Percentiles rank a stretch among this genome's conserved stretches.
These are phyloP conservation scores for Dictyostelium purpureum DNA, from an alignment of 78 protist species.

Conservation along the genomic window DNA sequence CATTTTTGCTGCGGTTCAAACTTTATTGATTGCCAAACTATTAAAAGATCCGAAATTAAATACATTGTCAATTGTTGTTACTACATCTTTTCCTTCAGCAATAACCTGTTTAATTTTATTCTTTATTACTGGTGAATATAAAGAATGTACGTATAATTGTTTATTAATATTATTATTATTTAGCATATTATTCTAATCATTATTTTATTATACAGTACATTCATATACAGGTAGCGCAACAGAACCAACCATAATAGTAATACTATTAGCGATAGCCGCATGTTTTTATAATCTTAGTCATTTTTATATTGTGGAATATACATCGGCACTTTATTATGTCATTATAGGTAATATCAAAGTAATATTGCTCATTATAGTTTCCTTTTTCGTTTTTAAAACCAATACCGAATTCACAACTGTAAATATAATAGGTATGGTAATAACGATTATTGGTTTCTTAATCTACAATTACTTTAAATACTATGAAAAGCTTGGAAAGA, in stretches of 20 bases:
- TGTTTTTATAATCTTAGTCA: constrained; percentile 40
- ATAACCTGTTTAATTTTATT: constrained; percentile 9
- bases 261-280: constrained; percentile 30
- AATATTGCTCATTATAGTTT: background rate
- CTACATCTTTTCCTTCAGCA: constrained; percentile 46
- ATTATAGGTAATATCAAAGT: constrained; percentile 71
- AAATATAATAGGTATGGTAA: constrained; percentile 16
- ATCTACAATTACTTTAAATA: constrained; percentile 5
- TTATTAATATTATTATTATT: background rate
- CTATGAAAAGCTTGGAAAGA: background rate
- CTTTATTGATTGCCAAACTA: constrained; percentile 16
- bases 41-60: constrained; percentile 18
- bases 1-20: constrained; percentile 29
- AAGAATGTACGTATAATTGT: background rate
- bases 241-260: constrained; percentile 8
- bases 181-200: too few relatives aligned
- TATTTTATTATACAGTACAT: too few relatives aligned
- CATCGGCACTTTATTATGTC: constrained; percentile 49
- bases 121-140: background rate
- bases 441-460: constrained; percentile 42
- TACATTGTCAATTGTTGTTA: constrained; percentile 8
- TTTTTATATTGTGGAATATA: constrained; percentile 50
- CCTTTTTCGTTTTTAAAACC: constrained; percentile 2
- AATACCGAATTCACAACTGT: background rate
- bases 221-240: background rate